Evolutionary conservation across 2,329 filamentous ascomycete species (phyloP), one percentile per base, ranked within the genome.

Genomic region (Cladosporium colombiae): DNA sequence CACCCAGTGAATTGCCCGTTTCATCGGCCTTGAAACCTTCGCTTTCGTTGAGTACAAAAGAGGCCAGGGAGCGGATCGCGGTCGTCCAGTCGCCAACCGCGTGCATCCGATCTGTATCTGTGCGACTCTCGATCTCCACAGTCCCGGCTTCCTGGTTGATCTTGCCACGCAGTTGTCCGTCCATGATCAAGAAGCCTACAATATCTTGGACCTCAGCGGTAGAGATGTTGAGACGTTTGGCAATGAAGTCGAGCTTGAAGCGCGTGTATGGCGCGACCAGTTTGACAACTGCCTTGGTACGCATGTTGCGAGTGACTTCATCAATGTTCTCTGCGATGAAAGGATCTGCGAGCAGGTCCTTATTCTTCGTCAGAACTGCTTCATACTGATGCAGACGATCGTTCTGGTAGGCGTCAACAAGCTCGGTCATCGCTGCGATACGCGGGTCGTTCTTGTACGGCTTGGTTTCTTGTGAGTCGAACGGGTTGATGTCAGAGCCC

Each of bases 281-380:
- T 80, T 95, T 97, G 69, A 97, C 82, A 11, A 98, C 89, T 1
- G 93, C 94, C 83, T 97, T 97, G 70, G 93, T 98, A 64, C 95
- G 91, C 90, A 99, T 97, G 78, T 95, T 97, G 52, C 95, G 91
- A 62, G 94, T 99, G 65, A 99, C 94, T 80, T 99, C 95, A 78
- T 98, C 95, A 72, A 99, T 99, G 77, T 99, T 98, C 80, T 98
- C 95, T 31, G 94, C 94, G 72, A 99, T 99, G 81, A 98, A 99
- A 0, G 91, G 89, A 77, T 99, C 95, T 14, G 90, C 88, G 46
- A 98, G 84, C 29, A 99, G 89, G 75, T 97, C 95, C 74, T 89
- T 89, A 81, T 97, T 96, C 74, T 89, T 89, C 73, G 92, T 88
- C 65, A 99, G 83, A 44, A 97, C 93, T 64, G 86, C 88, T 79